These are phyloP conservation scores for Aspergillus panamensis DNA, from an alignment of 495 filamentous ascomycete genomes.

Conservation along the genomic window DNA sequence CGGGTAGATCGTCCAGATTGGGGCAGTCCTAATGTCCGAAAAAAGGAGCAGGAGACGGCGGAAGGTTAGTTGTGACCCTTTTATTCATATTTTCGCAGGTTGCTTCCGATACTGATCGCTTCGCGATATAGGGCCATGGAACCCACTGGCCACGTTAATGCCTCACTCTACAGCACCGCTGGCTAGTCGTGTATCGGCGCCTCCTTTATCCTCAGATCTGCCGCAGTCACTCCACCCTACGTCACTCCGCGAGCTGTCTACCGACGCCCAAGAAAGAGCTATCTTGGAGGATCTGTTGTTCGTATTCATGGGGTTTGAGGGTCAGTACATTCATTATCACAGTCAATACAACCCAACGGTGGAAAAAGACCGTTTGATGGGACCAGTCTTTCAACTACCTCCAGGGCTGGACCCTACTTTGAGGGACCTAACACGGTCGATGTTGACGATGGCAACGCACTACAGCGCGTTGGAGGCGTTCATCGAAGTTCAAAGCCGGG, in stretches of 20 bases:
- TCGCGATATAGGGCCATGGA: constrained; percentile 61
- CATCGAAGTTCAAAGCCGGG: constrained; percentile 86
- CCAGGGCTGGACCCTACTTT: constrained; percentile 87
- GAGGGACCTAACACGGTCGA: constrained; percentile 77
- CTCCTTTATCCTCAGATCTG: constrained; percentile 68
- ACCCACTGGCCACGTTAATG: constrained; percentile 74
- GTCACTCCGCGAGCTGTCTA: constrained; percentile 65
- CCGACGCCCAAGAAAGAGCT: constrained; percentile 77
- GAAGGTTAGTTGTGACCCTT: constrained; percentile 31
- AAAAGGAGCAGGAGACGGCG: constrained; percentile 36
- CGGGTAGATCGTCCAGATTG: constrained; percentile 34
- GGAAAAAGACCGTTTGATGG: constrained; percentile 81
- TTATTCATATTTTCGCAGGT: not conserved
- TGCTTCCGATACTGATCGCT: constrained; percentile 23
- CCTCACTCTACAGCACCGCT: constrained; percentile 86
- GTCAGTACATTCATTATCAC: constrained; percentile 87
- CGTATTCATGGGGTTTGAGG: constrained; percentile 98
- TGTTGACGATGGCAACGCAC: constrained; percentile 94
- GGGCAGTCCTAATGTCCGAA: constrained; percentile 38
- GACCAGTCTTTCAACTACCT: constrained; percentile 74
- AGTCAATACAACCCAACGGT: constrained; percentile 74
- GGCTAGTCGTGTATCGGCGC: constrained; percentile 78
- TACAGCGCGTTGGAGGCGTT: constrained; percentile 88
- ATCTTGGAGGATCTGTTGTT: constrained; percentile 89
- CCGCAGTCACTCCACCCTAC: constrained; percentile 70